These are phyloP conservation scores for Plasmodium gonderi DNA, from an alignment of 169 alveolate species.

Conservation along the genomic window DNA sequence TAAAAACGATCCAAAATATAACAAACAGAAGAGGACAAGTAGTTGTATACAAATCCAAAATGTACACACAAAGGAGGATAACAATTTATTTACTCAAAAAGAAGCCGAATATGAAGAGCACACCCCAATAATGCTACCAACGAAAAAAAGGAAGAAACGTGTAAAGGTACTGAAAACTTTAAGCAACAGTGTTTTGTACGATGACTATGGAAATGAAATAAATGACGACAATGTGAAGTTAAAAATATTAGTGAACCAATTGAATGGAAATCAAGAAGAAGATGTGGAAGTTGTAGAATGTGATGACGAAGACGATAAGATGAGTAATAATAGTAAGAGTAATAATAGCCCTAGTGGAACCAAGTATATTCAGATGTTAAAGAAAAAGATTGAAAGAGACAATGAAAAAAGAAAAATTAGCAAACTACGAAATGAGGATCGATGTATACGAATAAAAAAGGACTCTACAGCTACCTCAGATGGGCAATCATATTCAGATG, in stretches of 20 bases:
- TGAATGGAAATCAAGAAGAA: conserved; percentile 15
- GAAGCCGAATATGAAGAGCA: conserved; percentile 32
- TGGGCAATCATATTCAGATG: neutral
- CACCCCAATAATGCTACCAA: conserved; percentile 38
- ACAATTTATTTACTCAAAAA: conserved; percentile 35
- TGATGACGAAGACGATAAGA: neutral
- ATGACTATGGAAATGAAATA: conserved; percentile 68
- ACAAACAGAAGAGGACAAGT: neutral
- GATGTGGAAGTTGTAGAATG: neutral
- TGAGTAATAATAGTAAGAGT: neutral
- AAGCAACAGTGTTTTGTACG: conserved; percentile 47
- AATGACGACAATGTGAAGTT: conserved; percentile 42
- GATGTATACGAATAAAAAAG: neutral
- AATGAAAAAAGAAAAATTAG: conserved; percentile 36
- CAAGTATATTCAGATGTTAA: conserved; percentile 32
- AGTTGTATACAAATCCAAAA: neutral
- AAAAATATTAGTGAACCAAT: conserved; percentile 45
- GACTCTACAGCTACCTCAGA: neutral
- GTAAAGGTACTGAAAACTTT: conserved; percentile 57
- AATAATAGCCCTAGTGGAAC: neutral
- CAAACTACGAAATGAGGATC: conserved; percentile 20
- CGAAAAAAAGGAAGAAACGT: conserved; percentile 42
- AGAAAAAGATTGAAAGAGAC: conserved; percentile 34
- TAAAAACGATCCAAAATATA: neutral
- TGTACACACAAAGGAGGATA: neutral